Evolutionary conservation across 2,329 filamentous ascomycete genomes (phyloP), one percentile per base, ranked within the genome.

Genomic region (Alternaria sp.): DNA sequence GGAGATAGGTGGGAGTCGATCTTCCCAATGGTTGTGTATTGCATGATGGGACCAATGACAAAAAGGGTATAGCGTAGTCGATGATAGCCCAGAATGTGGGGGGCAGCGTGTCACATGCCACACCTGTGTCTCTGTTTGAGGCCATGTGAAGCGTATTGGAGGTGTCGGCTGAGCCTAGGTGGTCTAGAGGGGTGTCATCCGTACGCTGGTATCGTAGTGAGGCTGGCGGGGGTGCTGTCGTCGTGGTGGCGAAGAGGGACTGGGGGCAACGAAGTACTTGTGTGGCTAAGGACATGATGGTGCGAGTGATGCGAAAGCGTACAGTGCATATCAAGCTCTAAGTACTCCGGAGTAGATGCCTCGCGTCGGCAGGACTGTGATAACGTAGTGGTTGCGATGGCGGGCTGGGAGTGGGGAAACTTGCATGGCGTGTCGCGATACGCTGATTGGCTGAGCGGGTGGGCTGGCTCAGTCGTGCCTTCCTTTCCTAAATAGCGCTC

Each of bases 51-150:
- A 32, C 50, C 40, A 50, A 23, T n/a, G 7, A 26, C 55, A 9
- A 52, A 64, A 64, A 25, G 57, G 61, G 64, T 45, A 59, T 57
- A 32, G 59, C 59, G 58, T 26, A 44, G 49, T 59, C 15, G 47
- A 30, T 26, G 26, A 40, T 57, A 61, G 63, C 36, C 32, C 44
- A 65, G 59, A 69, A 69, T 69, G 67, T 69, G 59, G 68, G 66
- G 68, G 64, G 61, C 64, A 53, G 58, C 36, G 59, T 67, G 69
- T 70, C 69, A 70, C 67, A 68, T 71, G 69, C 66, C 67, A 66
- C 53, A 63, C 65, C 60, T 62, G 17, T 54, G 68, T 68, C 61
- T 69, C 66, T 61, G 59, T 28, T 57, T 40, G 54, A 62, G 62
- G 62, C 63, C 66, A 67, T 65, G 63, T 59, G 63, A 54, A 63